Evolutionary conservation across 2,329 filamentous ascomycete genomes (phyloP).

Genomic region (Ophiocordyceps robertsii): DNA sequence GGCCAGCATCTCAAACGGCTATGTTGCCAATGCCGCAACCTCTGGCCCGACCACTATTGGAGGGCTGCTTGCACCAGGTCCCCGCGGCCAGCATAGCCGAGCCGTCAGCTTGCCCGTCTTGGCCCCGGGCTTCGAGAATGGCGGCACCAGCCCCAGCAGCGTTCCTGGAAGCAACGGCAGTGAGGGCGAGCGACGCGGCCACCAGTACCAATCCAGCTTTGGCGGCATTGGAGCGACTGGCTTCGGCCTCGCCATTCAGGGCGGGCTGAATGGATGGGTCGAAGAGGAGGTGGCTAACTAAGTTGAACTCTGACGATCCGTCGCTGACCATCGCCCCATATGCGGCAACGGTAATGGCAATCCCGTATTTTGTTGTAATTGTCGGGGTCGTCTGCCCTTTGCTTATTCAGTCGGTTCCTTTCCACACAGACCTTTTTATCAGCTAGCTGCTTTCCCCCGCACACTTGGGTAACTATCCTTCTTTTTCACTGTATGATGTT

Average conservation of each 20-base stretch:
- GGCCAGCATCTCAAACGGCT: conserved; percentile 52
- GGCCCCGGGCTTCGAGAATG: conserved; percentile 49
- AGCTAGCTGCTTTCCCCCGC: conserved; percentile 2
- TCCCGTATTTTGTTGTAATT: conserved; percentile 31
- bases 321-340: conserved; percentile 7
- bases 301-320: conserved; percentile 6
- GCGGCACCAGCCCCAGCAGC: conserved; percentile 36
- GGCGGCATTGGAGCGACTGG: conserved; percentile 43
- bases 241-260: conserved; percentile 49
- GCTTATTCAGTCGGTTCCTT: conserved; percentile 7
- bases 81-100: conserved; percentile 53
- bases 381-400: conserved; percentile 11
- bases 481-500: conserved; percentile 20
- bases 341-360: conserved; percentile 16
- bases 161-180: conserved; percentile 28
- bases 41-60: conserved; percentile 57
- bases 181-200: conserved; percentile 45
- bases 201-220: conserved; percentile 53
- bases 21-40: conserved; percentile 34
- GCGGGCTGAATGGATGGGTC: conserved; percentile 53
- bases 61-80: conserved; percentile 60
- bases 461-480: conserved; percentile 17
- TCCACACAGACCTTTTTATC: conserved; percentile 3
- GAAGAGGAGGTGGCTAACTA: conserved; percentile 53
- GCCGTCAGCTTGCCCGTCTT: conserved; percentile 77